Conservation (phyloP, 1,139 yeast genomes). For the Ogataea hybrid region DNA sequence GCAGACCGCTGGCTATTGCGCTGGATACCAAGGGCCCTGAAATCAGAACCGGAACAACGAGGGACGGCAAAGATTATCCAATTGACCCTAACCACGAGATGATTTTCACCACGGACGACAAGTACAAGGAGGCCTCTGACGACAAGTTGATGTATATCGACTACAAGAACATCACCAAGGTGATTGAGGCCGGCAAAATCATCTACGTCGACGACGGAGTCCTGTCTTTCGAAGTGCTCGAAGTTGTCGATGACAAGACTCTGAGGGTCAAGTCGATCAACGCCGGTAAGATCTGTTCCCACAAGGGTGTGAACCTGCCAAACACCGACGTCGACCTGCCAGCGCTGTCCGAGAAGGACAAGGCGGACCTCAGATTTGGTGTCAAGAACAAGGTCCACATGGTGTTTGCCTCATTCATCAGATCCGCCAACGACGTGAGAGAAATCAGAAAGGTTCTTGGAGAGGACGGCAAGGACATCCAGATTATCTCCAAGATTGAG, state of each 20-base stretch:
- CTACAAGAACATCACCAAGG: constrained; percentile 95
- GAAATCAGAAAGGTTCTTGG: constrained; percentile 94
- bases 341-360: constrained; percentile 95
- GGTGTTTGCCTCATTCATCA: constrained; percentile 97
- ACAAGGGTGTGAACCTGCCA: constrained; percentile 99
- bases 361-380: constrained; percentile 87
- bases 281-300: constrained; percentile 93
- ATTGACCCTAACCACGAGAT: constrained; percentile 84
- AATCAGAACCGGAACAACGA: constrained; percentile 96
- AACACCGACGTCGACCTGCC: constrained; percentile 99
- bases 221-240: constrained; percentile 86
- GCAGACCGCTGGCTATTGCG: constrained; percentile 98
- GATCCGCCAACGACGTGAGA: constrained; percentile 86
- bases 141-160: constrained; percentile 85
- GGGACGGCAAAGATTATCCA: constrained; percentile 74
- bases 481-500: constrained; percentile 96
- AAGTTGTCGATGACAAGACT: constrained; percentile 74
- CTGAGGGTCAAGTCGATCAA: constrained; percentile 86
- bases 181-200: constrained; percentile 80
- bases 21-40: constrained; percentile 99
- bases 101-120: constrained; percentile 89
- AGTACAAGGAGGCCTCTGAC: constrained; percentile 68
- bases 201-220: constrained; percentile 98
- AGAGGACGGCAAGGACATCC: constrained; percentile 93
- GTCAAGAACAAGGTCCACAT: constrained; percentile 96